Evolutionary conservation across 2,329 filamentous ascomycete genomes (phyloP), one percentile per base, ranked within the genome.

Genomic region (Hymenoscyphus fraxineus): DNA sequence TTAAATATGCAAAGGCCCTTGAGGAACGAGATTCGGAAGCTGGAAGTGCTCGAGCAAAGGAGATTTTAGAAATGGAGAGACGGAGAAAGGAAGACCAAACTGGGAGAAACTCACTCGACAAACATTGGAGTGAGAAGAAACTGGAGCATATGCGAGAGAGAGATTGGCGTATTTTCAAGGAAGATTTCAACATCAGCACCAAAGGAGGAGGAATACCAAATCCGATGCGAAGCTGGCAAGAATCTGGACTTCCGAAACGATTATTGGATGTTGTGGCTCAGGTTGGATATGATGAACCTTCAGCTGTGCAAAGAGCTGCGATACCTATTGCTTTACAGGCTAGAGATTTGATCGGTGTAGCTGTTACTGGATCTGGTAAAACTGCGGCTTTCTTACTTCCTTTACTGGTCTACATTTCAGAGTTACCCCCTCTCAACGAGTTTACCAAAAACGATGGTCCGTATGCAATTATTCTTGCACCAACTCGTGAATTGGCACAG

Each of bases 101-200:
- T 66, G 83, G 85, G 65, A 85, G 90, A 67, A 92, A 89, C 68
- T 89, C 88, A 40, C 82, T 96, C 64, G 93, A 96, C 72, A 93
- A 93, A 77, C 93, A 97, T 78, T 99, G 95, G 95, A 93, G 91
- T 63, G 92, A 97, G 75, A 99, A 99, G 86, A 85, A 84, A 67
- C 81, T 98, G 67, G 87, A 91, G 15, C 91, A 97, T 73, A 99
- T 99, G 95, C 91, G 92, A 67, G 93, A 98, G 79, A 85, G 95
- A 76, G 95, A 99, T 78, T 99, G 95, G 95, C 91, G 95, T 75
- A 98, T 99, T 72, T 97, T 99, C 87, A 99, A 98, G 79, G 95
- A 98, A 77, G 93, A 99, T 78, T 98, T 97, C 80, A 96, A 95
- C 72, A 99, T 99, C 75, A 84, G 89, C 51, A 97, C 93, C 9